phyloP scores from a whole-genome alignment of 495 filamentous ascomycete genomes.

The Neurospora sp. region DNA sequence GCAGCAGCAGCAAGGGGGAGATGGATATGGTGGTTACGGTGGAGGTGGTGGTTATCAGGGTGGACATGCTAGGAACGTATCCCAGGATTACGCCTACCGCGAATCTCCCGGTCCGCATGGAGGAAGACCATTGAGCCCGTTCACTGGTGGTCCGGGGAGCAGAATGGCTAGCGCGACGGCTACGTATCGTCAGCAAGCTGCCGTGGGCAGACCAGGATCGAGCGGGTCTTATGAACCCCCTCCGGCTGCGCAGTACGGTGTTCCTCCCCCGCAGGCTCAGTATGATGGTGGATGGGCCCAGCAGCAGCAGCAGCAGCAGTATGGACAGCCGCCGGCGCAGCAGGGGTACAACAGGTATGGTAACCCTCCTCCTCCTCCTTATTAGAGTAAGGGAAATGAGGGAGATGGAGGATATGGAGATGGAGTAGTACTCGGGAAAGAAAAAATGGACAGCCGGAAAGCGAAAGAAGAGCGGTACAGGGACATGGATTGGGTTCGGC shows the following conservation, averaged over 20 bases:
- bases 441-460: background rate
- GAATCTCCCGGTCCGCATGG: slow-evolving; percentile 30
- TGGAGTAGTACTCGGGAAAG: background rate
- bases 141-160: slow-evolving; percentile 6
- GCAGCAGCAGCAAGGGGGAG: background rate
- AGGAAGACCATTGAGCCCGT: slow-evolving; percentile 25
- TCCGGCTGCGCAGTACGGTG: slow-evolving; percentile 19
- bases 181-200: slow-evolving; percentile 12
- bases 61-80: background rate
- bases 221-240: slow-evolving; percentile 37
- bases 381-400: background rate
- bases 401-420: background rate
- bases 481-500: background rate
- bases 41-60: background rate
- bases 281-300: slow-evolving; percentile 1
- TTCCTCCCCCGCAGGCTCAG: slow-evolving; percentile 4
- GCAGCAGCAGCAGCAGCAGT: background rate
- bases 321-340: background rate
- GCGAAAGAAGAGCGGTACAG: background rate
- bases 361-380: background rate
- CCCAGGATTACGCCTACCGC: slow-evolving; percentile 4
- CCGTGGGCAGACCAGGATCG: slow-evolving; percentile 22
- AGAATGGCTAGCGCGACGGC: slow-evolving; percentile 9
- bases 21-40: background rate
- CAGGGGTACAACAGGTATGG: background rate